Conservation (phyloP, 129 eudicot species). For the Escallonia rubra region DNA sequence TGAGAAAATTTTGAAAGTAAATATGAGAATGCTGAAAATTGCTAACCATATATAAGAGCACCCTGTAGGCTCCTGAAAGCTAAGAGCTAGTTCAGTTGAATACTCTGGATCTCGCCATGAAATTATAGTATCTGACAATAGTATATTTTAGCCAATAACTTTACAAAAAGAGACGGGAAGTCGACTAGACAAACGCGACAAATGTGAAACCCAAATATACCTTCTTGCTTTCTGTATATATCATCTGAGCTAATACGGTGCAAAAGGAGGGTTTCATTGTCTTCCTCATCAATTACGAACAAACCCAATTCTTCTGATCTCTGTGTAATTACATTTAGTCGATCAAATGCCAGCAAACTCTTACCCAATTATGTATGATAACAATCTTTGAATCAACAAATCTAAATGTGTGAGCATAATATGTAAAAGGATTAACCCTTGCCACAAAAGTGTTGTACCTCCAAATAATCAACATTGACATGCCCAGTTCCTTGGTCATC, state of each 20-base stretch:
- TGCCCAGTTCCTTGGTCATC: slow-evolving; percentile 99
- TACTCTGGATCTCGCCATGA: slow-evolving; percentile 88
- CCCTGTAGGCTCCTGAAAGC: slow-evolving; percentile 86
- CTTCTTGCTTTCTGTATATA: slow-evolving; percentile 93
- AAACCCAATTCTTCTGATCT: slow-evolving; percentile 77
- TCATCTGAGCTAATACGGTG: slow-evolving; percentile 89
- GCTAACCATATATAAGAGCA: slow-evolving; percentile 84
- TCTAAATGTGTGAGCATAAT: background rate
- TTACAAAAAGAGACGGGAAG: background rate
- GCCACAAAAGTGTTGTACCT: slow-evolving; percentile 39
- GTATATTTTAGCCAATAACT: slow-evolving; percentile 1
- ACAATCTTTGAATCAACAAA: background rate
- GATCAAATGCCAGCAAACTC: slow-evolving; percentile 5
- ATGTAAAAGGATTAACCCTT: background rate
- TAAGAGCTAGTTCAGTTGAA: slow-evolving; percentile 89
- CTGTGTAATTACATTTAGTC: slow-evolving; percentile 33
- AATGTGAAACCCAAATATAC: slow-evolving; percentile 25
- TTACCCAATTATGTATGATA: background rate
- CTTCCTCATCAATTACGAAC: slow-evolving; percentile 82
- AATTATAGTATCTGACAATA: slow-evolving; percentile 65
- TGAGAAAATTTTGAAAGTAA: background rate
- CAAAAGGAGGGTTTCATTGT: slow-evolving; percentile 75
- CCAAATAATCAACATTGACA: slow-evolving; percentile 78
- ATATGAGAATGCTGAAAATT: background rate
- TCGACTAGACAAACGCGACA: background rate